phyloP scores from a whole-genome alignment of 1,284 basidiomycete species.

The Cystodermella granulosa region DNA sequence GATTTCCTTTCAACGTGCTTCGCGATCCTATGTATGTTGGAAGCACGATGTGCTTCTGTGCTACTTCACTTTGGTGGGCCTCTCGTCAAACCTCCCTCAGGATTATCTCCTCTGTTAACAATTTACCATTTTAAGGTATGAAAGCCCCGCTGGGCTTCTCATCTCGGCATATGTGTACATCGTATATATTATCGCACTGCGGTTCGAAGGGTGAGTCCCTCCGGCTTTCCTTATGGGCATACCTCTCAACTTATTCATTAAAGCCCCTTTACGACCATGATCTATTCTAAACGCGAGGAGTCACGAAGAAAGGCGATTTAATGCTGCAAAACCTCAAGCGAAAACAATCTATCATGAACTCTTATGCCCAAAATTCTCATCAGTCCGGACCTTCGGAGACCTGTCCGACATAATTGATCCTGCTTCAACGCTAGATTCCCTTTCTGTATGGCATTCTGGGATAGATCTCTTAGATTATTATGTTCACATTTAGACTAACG shows the following conservation, averaged over 20 bases:
- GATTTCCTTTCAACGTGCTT: conserved; percentile 93
- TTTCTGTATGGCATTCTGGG: too few species aligned
- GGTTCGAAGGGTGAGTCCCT: conserved; percentile 76
- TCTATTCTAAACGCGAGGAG: conserved; percentile 59
- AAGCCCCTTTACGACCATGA: conserved; percentile 79
- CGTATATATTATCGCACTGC: conserved; percentile 78
- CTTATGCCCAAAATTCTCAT: too few species aligned
- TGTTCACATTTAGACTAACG: too few species aligned
- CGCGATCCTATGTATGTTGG: conserved; percentile 96
- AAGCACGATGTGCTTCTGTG: conserved; percentile 81
- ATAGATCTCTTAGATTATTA: too few species aligned
- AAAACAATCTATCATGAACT: too few species aligned
- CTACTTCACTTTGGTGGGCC: conserved; percentile 74
- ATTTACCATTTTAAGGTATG: conserved; percentile 54
- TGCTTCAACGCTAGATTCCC: conserved; percentile 33
- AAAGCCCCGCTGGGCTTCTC: conserved; percentile 73
- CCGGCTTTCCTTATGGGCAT: not conserved
- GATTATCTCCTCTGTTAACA: not conserved
- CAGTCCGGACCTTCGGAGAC: conserved; percentile 4
- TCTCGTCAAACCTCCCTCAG: not conserved
- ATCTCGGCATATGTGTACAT: conserved; percentile 75
- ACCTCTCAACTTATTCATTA: conserved; percentile 2
- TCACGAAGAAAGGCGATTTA: conserved; percentile 29
- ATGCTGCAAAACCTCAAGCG: not conserved
- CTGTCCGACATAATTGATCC: too few species aligned